Evolutionary conservation across 768 basidiomycete species (phyloP).

Genomic region (Sarcomyxa edulis): DNA sequence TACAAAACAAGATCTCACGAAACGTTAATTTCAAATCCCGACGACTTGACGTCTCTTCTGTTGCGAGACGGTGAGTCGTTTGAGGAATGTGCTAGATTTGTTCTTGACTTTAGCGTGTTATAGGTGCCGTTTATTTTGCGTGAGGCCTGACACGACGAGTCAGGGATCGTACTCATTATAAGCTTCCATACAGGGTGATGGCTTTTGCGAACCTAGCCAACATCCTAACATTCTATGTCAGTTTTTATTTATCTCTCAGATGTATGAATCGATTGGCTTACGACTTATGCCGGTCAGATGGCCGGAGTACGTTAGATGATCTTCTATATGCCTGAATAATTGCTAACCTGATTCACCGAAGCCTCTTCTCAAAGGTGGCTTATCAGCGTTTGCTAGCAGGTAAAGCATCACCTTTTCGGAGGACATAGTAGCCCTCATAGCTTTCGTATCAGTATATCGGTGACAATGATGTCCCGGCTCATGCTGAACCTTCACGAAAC

Average conservation of each 20-base stretch:
- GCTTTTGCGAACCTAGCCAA: too few species aligned
- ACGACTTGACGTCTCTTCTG: conserved; percentile 28
- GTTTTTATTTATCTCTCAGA: background rate
- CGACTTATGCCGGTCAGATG: background rate
- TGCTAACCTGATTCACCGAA: background rate
- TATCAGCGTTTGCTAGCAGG: conserved; percentile 1
- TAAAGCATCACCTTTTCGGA: background rate
- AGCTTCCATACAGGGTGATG: conserved; percentile 35
- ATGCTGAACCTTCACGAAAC: conserved; percentile 2
- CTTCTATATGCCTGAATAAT: background rate
- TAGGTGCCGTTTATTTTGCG: conserved; percentile 55
- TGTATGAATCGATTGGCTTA: background rate
- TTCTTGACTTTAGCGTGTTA: background rate
- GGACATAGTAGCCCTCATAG: background rate
- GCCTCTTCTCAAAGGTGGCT: conserved; percentile 1
- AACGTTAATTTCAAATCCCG: conserved; percentile 15
- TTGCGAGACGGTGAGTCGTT: conserved; percentile 42
- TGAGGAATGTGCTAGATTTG: background rate
- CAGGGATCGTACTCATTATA: background rate
- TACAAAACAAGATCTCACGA: conserved; percentile 27
- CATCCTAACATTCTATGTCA: conserved; percentile 20
- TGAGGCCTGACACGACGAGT: conserved; percentile 19
- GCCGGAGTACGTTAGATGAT: background rate
- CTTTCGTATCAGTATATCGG: background rate
- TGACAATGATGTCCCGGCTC: conserved; percentile 1